These are phyloP conservation scores for Senna siamea DNA, from an alignment of 306 rosid species.

Conservation along the genomic window DNA sequence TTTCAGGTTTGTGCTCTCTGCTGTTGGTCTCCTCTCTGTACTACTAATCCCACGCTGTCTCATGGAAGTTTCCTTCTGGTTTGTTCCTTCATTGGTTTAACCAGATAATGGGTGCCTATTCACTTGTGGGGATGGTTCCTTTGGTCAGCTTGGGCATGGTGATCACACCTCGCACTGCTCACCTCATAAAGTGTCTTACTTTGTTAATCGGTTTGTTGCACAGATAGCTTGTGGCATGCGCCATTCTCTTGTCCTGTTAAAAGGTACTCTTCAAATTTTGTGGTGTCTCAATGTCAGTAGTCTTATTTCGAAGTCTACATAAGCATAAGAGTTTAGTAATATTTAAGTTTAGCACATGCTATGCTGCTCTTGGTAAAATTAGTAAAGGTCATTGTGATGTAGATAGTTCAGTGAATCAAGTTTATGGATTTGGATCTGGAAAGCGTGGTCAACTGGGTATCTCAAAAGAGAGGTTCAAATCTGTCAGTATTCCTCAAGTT, in stretches of 20 bases:
- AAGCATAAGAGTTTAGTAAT: neutral
- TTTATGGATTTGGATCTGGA: slow-evolving; percentile 88
- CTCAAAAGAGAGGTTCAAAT: slow-evolving; percentile 57
- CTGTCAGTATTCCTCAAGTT: slow-evolving; percentile 55
- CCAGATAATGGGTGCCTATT: slow-evolving; percentile 64
- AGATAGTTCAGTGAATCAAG: slow-evolving; percentile 53
- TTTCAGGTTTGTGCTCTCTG: slow-evolving; percentile 66
- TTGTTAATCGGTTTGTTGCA: slow-evolving; percentile 56
- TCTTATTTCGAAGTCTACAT: too few species aligned
- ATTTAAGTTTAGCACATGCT: neutral
- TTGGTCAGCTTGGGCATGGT: slow-evolving; percentile 99
- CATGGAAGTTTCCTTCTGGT: slow-evolving; percentile 11
- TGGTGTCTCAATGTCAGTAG: neutral
- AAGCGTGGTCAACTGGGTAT: slow-evolving; percentile 92
- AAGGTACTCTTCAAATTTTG: slow-evolving; percentile 53
- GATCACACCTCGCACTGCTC: slow-evolving; percentile 56
- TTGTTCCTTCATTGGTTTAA: slow-evolving; percentile 35
- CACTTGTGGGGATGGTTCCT: slow-evolving; percentile 90
- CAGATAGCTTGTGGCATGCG: slow-evolving; percentile 92
- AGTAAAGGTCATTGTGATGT: slow-evolving; percentile 35
- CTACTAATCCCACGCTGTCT: neutral
- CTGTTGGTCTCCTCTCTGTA: neutral
- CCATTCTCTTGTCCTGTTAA: slow-evolving; percentile 78
- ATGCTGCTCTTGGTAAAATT: slow-evolving; percentile 18
- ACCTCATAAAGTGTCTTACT: slow-evolving; percentile 65